Evolutionary conservation across 23 red algal species (phyloP), one percentile per base, ranked within the genome.

Genomic region (Porphyridium purpureum): DNA sequence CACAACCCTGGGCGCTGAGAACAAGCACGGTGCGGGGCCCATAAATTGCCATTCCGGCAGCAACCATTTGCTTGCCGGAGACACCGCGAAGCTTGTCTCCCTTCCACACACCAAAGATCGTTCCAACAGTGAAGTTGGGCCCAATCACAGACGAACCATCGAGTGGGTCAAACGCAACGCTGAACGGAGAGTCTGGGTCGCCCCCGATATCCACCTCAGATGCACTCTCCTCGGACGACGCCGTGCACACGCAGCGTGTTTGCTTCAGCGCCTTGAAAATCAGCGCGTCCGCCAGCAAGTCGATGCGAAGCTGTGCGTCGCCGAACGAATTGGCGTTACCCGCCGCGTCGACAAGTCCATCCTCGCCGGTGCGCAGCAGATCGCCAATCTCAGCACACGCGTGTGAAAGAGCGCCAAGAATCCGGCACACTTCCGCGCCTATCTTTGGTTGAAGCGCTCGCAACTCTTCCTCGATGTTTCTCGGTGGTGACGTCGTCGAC

Each of bases 111-210:
- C 56, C 86, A 46, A 84, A 83, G 21, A 94, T 84, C n/a, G 77
- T 71, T 4, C 86, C 86, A 25, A 94, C 86, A 3, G 75, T 49
- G 44, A 83, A 94, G 64, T 94, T 94, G 24, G 57, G 60, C 27
- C 69, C 76, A 7, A 94, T 57, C 30, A 94, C 71, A 15, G 72
- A 80, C 0, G 76, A 83, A 5, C 86, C 86, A 52, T 94, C 86
- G 47, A 94, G 49, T 8, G 86, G 86, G 50, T 94, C 86, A 35
- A 60, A 94, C 8, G 86, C 86, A 0, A 94, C 86, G 35, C 60
- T 58, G 35, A 51, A 71, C 29, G 29, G 27, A 5, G 51, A 50
- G 14, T 42, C 49, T 14, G 54, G 50, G 29, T 15, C 55, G 3
- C 57, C 38, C 25, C 22, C 52, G 22, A 53, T 49, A 25, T 65